These are phyloP conservation scores for Heracleum sosnowskyi DNA, from an alignment of 129 eudicot genomes.

Conservation along the genomic window DNA sequence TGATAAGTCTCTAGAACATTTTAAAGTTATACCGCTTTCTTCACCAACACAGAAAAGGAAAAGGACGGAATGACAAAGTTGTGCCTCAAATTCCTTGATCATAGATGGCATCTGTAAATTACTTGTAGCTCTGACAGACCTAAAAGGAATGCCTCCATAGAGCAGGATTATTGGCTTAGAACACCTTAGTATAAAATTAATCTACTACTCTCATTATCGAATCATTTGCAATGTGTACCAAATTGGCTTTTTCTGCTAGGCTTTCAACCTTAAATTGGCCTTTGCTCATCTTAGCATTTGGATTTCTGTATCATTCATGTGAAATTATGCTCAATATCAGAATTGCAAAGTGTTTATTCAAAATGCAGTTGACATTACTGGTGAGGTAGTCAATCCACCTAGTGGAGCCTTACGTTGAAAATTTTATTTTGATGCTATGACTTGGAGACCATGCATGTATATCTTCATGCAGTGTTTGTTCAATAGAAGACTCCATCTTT, in stretches of 20 bases:
- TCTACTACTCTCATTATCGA: neutral
- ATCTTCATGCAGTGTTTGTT: too few species aligned
- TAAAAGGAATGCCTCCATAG: neutral
- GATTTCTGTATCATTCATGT: neutral
- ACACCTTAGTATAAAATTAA: neutral
- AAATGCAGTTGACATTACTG: neutral
- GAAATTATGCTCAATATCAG: neutral
- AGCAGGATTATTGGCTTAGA: neutral
- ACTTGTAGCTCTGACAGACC: neutral
- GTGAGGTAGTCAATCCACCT: neutral
- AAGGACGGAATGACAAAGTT: too few species aligned
- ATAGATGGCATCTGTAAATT: neutral
- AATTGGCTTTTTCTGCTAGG: neutral
- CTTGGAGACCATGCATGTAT: neutral
- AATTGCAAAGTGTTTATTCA: neutral
- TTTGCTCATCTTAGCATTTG: neutral
- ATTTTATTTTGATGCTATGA: neutral
- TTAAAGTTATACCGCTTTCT: too few species aligned
- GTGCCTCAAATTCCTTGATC: neutral
- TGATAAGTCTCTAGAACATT: neutral
- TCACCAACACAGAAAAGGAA: too few species aligned
- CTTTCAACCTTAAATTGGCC: neutral
- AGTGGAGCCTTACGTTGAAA: neutral
- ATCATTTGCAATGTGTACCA: neutral
- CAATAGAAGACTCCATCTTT: too few species aligned